Evolutionary conservation across 805 yeast genomes (phyloP), one percentile per base, ranked within the genome.

Genomic region (Starmerella vaccinii): DNA sequence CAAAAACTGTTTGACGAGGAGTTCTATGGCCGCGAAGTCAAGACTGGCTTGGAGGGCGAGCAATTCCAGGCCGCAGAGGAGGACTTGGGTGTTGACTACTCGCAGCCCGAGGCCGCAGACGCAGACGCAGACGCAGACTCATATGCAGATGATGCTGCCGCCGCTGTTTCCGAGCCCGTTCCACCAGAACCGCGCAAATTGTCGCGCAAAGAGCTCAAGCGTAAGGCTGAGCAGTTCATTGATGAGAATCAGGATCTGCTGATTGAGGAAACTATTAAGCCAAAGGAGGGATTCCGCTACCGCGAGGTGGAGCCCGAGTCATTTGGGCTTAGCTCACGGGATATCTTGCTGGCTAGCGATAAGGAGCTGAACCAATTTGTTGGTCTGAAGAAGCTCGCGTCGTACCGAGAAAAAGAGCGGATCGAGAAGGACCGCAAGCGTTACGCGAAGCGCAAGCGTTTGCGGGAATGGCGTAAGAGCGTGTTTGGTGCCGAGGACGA

Each of bases 261-360:
- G 33, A 61, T 80, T 23, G 90, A 84, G 27, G 86, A 84, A 59
- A 78, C 61, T 2, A 47, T 55, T 15, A 50, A 71, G 8, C 66
- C 66, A 39, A 73, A 65, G 5, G 72, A 71, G 2, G 75, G 75
- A 15, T 90, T 92, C 74, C 81, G 80, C 60, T 92, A 92, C 64
- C 77, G 97, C 61, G 95, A 88, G 60, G 97, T 92, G 4, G 88
- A 95, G 1, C 97, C 98, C 8, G 97, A 92, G 61, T 71, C 88
- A 9, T 92, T 77, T 68, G 97, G 97, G 12, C 73, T 92, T 45
- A 74, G 84, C 0, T 76, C 92, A 0, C 75, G 92, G 55, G 98
- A 92, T 60, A 92, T 92, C 44, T 71, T 92, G 49, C 69, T 86
- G 52, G 98, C 98, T 13, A 90, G 85, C 62, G 98, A 92, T 65